Base-by-base conservation (phyloP, 2,329 filamentous ascomycete genomes). In the Thelonectria olida region DNA sequence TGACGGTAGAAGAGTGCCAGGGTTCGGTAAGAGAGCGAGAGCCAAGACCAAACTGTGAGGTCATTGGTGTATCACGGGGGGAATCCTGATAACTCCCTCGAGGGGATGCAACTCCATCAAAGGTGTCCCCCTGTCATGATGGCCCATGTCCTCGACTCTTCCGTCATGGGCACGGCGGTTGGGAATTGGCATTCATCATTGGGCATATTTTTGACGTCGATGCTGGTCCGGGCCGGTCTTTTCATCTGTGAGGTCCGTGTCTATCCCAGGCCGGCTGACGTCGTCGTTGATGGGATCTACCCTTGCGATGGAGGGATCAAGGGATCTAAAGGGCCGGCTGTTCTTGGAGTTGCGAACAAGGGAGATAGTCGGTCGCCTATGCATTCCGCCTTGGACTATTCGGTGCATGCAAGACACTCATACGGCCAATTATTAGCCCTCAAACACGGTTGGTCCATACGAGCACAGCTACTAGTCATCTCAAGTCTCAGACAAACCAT, bases 51-150 rank as follows among this genome's bases (percentile, higher is more conserved):
- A 17, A 25, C 41, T 66, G 61, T 66, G 67, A 71, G 67, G 67
- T 71, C 68, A 71, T 71, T 65, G 54, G 61, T 50, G 56, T 63
- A 67, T 62, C 54, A 61, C 61, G 59, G 39, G 54, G 45, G 49
- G 68, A 54, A 61, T 54, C 47, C 50, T 25, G 47, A 41, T 48
- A 47, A 20, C 39, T 25, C 54, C 27, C 17, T 47, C 31, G 52
- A 44, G 58, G 48, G 27, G 49, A 54, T 54, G 48, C 58, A 51
- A 69, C 55, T 58, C 41, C 47, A 27, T 48, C 17, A 27, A 25
- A 20, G 17, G 19, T 22, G 22, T 25, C 34, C 36, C 51, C 53
- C 53, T 55, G 53, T 55, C 42, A 8, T 39, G 31, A 28, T 48
- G 7, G 36, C 28, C 55, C 22, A 17, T 31, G n/a, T 12, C 44